Base-by-base conservation (phyloP, 495 filamentous ascomycete genomes). In the Talaromyces trachyspermus region DNA sequence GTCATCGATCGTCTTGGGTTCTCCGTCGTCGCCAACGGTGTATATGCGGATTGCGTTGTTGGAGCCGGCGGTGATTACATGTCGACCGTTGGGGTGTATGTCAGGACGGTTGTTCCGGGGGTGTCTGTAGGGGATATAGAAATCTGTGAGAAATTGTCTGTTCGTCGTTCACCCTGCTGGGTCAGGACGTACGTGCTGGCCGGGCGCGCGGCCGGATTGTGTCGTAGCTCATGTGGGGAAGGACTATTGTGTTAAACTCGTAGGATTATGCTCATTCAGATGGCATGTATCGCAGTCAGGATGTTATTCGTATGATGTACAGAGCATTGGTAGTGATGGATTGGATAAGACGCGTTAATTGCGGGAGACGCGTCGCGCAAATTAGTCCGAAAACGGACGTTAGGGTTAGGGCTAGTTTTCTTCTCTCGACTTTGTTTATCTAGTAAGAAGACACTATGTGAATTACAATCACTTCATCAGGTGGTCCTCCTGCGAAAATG, bases 21-120 rank as follows among this genome's bases (percentile, higher is more conserved):
- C 92, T 40, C 87, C 90, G 69, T 94, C 88, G 15, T 83, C 87
- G 32, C 86, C 89, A 12, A 88, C 89, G 41, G 83, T 85, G 71
- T 91, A 98, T 40, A 96, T 79, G 23, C 92, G 85, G 55, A 95
- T 86, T 14, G 84, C 83, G 56, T 90, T 87, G 65, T 97, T 95
- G 26, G 85, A 84, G 27, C 92, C 92, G 44, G 83, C 88, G 10
- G 92, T 98, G 50, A 97, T 75, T 10, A 88, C 65, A 43, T 76
- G 75, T 58, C 70, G 76, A 14, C 84, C 84, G 53, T 87, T 72
- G 2, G 84, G 5, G 83, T 85, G 59, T 87, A 86, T 44, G 78
- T 62, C 12, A 85, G 59, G 42, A 75, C 78, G 0, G 84, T 86
- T 36, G 74, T 72, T 14, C 84, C 84, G 11, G 78, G 75, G n/a